phyloP scores from a whole-genome alignment of 495 filamentous ascomycete species.

The Alectoria sarmentosa region DNA sequence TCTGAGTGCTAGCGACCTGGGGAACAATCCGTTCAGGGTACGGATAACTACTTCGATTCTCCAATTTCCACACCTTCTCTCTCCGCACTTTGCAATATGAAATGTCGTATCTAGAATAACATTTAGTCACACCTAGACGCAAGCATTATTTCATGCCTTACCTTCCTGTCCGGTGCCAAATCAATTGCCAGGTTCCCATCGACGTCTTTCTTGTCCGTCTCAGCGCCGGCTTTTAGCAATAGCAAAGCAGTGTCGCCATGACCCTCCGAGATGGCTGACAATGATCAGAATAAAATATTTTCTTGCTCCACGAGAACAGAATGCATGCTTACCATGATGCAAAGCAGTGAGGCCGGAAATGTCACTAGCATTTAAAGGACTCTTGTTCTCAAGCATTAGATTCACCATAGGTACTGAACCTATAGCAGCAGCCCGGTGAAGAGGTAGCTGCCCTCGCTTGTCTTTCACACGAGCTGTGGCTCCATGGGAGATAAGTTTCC shows the following conservation, averaged over 20 bases:
- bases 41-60: background rate
- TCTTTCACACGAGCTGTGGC: constrained; percentile 82
- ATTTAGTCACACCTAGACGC: background rate
- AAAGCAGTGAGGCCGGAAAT: constrained; percentile 74
- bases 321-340: constrained; percentile 57
- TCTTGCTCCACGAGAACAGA: background rate
- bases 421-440: constrained; percentile 87
- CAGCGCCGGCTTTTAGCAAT: constrained; percentile 77
- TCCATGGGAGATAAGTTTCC: constrained; percentile 64
- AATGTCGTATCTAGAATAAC: constrained; percentile 54
- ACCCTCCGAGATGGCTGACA: constrained; percentile 66
- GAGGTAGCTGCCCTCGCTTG: constrained; percentile 72
- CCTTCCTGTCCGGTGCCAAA: constrained; percentile 75
- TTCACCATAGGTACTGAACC: constrained; percentile 82
- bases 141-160: constrained; percentile 28
- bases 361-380: constrained; percentile 85
- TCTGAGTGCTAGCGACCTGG: constrained; percentile 6
- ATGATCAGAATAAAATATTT: too few species aligned
- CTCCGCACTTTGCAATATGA: constrained; percentile 73
- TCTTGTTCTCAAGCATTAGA: constrained; percentile 63
- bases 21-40: constrained; percentile 1
- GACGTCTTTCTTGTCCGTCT: constrained; percentile 66
- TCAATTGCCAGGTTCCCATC: constrained; percentile 72
- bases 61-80: constrained; percentile 68
- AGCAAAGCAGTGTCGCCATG: constrained; percentile 83